These are phyloP conservation scores for Oenanthe sinensis DNA, from an alignment of 129 eudicot species.

Conservation along the genomic window DNA sequence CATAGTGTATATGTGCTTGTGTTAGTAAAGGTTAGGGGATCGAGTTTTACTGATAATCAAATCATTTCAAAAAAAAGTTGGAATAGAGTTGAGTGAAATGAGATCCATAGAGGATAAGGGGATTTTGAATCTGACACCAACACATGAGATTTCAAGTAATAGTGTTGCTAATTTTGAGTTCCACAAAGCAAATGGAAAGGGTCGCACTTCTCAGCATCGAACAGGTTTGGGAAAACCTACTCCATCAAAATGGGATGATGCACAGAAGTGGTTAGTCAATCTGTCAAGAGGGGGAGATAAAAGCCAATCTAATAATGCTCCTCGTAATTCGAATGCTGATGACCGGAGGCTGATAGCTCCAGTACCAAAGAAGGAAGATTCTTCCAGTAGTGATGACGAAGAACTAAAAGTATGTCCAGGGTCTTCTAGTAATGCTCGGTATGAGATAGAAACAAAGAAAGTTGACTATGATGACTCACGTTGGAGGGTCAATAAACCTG, in stretches of 20 bases:
- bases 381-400: slow-evolving; percentile 48
- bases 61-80: no score
- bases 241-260: slow-evolving; percentile 96
- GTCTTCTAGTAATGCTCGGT: slow-evolving; percentile 13
- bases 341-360: slow-evolving; percentile 70
- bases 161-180: slow-evolving; percentile 48
- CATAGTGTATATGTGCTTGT: background rate
- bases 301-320: slow-evolving; percentile 42
- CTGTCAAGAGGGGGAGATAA: slow-evolving; percentile 75
- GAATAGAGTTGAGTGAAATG: slow-evolving; percentile 26
- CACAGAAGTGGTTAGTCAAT: slow-evolving; percentile 87
- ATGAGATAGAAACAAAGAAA: slow-evolving; percentile 53
- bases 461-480: slow-evolving; percentile 57
- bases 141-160: slow-evolving; percentile 36
- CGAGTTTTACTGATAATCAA: background rate
- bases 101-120: slow-evolving; percentile 86
- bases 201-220: slow-evolving; percentile 52
- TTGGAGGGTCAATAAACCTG: slow-evolving; percentile 45
- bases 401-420: slow-evolving; percentile 19
- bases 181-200: slow-evolving; percentile 52
- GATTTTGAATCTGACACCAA: slow-evolving; percentile 31
- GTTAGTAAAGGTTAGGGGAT: slow-evolving; percentile 2
- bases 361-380: slow-evolving; percentile 43
- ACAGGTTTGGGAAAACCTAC: slow-evolving; percentile 82
- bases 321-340: slow-evolving; percentile 79